Evolutionary conservation across 495 filamentous ascomycete genomes (phyloP).

Genomic region (Penicillium bovifimosum): DNA sequence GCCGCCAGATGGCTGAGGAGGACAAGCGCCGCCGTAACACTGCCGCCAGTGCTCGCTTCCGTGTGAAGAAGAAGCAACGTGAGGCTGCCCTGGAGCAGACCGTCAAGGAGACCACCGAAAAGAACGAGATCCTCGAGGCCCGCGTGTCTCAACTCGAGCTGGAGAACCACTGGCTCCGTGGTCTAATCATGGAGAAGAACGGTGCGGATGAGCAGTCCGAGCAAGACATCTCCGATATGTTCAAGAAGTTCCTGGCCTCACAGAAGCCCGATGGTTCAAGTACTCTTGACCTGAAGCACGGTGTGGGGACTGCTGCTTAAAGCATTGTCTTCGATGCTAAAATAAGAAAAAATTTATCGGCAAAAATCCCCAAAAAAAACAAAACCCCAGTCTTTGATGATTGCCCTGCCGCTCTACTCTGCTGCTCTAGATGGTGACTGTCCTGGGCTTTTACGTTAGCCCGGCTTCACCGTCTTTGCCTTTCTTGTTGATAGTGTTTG

Average conservation of each 20-base stretch:
- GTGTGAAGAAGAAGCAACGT: conserved; percentile 99
- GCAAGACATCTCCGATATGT: conserved; percentile 44
- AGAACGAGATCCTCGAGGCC: conserved; percentile 71
- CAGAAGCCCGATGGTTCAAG: conserved; percentile 33
- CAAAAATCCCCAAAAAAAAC: conserved; percentile 12
- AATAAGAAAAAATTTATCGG: conserved; percentile 9
- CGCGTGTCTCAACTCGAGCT: conserved; percentile 81
- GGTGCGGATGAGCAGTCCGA: conserved; percentile 42
- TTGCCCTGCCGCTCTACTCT: conserved; percentile 4
- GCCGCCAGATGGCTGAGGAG: conserved; percentile 81
- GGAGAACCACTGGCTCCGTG: conserved; percentile 96
- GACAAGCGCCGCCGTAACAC: conserved; percentile 98
- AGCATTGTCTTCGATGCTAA: background rate
- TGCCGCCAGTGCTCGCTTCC: conserved; percentile 89
- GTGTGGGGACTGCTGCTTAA: conserved; percentile 32
- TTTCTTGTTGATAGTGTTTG: conserved; percentile 7
- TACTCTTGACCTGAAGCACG: conserved; percentile 36
- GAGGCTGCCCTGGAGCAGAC: conserved; percentile 86
- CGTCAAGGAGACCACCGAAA: conserved; percentile 84
- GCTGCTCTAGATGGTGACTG: conserved; percentile 5
- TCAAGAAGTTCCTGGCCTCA: conserved; percentile 44
- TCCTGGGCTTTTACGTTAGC: background rate
- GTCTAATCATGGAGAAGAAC: conserved; percentile 90
- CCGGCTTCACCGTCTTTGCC: background rate
- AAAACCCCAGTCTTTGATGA: conserved; percentile 3